Conservation (phyloP, 2,329 filamentous ascomycete genomes). For the Xylariaceae sp. region DNA sequence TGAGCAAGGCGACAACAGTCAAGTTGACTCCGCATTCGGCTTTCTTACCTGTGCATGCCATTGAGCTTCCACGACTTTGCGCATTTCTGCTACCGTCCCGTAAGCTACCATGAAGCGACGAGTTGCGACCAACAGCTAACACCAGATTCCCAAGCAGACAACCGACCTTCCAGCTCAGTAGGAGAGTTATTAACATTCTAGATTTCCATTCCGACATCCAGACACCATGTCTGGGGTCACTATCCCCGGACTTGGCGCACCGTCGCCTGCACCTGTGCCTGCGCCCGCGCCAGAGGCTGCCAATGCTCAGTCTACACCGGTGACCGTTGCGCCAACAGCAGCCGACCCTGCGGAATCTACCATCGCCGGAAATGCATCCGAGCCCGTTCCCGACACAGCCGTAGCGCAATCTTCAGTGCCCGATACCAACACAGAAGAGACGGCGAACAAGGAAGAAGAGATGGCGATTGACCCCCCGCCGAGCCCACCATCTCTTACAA, state of each 20-base stretch:
- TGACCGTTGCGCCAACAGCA: not conserved
- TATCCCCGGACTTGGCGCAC: slow-evolving; percentile 30
- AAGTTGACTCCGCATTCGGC: not conserved
- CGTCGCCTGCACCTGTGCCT: slow-evolving; percentile 4
- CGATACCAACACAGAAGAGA: not conserved
- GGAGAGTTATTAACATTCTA: not conserved
- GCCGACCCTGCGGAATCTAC: too few species aligned
- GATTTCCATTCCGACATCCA: not conserved
- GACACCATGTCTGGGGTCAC: slow-evolving; percentile 17
- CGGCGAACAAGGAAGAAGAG: slow-evolving; percentile 1
- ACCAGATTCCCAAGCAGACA: slow-evolving; percentile 1
- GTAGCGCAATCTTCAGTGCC: not conserved
- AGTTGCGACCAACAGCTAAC: not conserved
- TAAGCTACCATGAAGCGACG: not conserved
- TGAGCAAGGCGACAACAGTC: too few species aligned
- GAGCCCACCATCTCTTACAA: slow-evolving; percentile 32
- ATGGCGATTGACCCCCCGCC: slow-evolving; percentile 24
- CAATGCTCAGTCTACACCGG: slow-evolving; percentile 6
- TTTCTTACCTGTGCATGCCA: not conserved
- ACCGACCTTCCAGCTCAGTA: not conserved
- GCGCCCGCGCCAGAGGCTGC: not conserved
- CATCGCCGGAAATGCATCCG: not conserved
- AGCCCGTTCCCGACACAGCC: slow-evolving; percentile 5
- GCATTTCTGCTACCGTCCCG: not conserved
- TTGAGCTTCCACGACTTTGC: not conserved